Evolutionary conservation across 768 basidiomycete genomes (phyloP).

Genomic region (Rhodotorula paludigena): DNA sequence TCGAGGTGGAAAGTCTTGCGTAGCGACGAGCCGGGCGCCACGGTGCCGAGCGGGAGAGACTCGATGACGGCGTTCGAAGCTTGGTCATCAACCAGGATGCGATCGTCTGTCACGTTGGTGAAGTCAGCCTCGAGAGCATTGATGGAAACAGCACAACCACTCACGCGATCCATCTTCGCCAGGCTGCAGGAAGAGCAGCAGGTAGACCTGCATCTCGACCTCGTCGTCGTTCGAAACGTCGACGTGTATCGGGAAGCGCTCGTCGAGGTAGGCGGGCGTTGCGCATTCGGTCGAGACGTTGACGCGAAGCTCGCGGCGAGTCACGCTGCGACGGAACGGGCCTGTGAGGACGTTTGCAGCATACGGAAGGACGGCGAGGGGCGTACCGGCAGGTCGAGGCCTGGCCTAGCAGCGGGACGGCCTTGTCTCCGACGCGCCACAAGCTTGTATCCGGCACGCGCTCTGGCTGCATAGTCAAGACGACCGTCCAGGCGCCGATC

Average conservation of each 20-base stretch:
- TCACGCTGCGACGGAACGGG: slow-evolving; percentile 38
- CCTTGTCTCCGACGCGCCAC: slow-evolving; percentile 15
- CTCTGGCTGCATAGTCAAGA: neutral
- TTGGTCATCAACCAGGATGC: slow-evolving; percentile 54
- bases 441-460: neutral
- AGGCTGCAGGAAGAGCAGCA: slow-evolving; percentile 77
- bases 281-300: slow-evolving; percentile 58
- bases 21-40: slow-evolving; percentile 58
- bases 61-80: slow-evolving; percentile 68
- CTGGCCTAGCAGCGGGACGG: slow-evolving; percentile 21
- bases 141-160: slow-evolving; percentile 39
- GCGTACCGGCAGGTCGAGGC: slow-evolving; percentile 38
- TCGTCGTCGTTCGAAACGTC: slow-evolving; percentile 68
- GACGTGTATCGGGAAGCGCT: slow-evolving; percentile 69
- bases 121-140: neutral
- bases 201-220: slow-evolving; percentile 60
- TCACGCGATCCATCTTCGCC: slow-evolving; percentile 68
- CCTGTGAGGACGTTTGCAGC: neutral
- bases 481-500: slow-evolving; percentile 6
- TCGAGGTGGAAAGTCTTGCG: slow-evolving; percentile 62
- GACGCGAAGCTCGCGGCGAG: slow-evolving; percentile 59
- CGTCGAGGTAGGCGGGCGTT: slow-evolving; percentile 71
- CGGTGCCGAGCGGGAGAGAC: slow-evolving; percentile 61
- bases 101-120: slow-evolving; percentile 45
- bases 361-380: neutral